Base-by-base conservation (phyloP, 2,329 filamentous ascomycete genomes). In the Cyphellophora europaea region DNA sequence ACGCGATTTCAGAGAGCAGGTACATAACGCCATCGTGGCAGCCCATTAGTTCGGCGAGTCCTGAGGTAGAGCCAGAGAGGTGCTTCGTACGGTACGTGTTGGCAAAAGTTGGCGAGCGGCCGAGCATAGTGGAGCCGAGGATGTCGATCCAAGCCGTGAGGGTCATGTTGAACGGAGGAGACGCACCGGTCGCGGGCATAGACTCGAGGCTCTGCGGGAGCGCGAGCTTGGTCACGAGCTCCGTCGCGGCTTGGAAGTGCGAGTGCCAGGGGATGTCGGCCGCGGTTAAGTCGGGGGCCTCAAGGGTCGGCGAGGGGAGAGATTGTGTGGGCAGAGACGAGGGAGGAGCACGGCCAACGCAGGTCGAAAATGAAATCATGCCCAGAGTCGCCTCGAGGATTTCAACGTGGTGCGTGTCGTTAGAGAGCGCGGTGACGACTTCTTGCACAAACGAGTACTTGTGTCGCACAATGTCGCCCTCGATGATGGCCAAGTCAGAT, bases 11-110 rank as follows among this genome's bases (percentile, higher is more conserved):
- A 2, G 87, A 93, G 56, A 98, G 93, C 51, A 96, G 71, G 59
- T 94, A 96, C 87, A 98, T 95, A 61, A 96, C 82, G 14, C 79
- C 78, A 62, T 98, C 91, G 45, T 96, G 89, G 59, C 91, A 96
- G 49, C 91, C 91, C 88, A 96, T 96, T 33, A 96, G 73, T 65
- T 93, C 87, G 35, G 82, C 79, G 23, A 98, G 72, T 8, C 91
- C 91, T 6, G 84, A 82, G 2, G 66, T 63, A 5, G 69, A 62
- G 15, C 67, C 64, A 32, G 59, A 65, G 33, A 94, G 74, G 58
- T 94, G 85, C 70, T 95, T 93, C 58, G 91, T 81, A 32, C 91
- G 80, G 63, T 96, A 98, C n/a, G 82, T 85, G 63, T 95, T 84
- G 4, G 91, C 87, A 53, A 95, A 96, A 6, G 76, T 74, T 5